Conservation (phyloP, 2,329 filamentous ascomycete species). For the Talaromyces sp. region DNA sequence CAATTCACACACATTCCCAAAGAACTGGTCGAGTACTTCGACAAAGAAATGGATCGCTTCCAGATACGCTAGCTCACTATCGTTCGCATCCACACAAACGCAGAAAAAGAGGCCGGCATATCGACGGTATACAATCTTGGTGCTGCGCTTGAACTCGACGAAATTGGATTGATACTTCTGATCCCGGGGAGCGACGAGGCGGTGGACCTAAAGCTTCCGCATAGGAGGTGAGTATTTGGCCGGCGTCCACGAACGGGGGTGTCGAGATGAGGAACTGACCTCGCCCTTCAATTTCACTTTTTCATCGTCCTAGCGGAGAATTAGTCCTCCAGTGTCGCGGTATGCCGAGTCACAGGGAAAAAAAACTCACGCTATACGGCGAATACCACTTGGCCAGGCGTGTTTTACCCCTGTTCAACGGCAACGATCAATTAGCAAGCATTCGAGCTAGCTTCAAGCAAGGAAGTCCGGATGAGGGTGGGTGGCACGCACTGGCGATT, state of each 20-base stretch:
- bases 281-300: conserved; percentile 99
- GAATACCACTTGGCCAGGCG: conserved; percentile 98
- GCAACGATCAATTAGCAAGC: conserved; percentile 17
- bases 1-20: conserved; percentile 97
- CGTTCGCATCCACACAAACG: conserved; percentile 97
- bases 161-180: conserved; percentile 99
- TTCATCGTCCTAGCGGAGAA: conserved; percentile 68
- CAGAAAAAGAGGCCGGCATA: conserved; percentile 99
- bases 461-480: background rate
- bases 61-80: conserved; percentile 94
- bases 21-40: conserved; percentile 96
- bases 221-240: background rate
- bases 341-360: background rate
- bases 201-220: conserved; percentile 65
- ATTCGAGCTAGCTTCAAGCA: conserved; percentile 9
- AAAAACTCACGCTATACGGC: conserved; percentile 68
- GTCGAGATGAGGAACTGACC: conserved; percentile 45
- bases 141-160: conserved; percentile 68
- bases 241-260: background rate
- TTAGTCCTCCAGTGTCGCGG: conserved; percentile 14
- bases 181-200: conserved; percentile 92
- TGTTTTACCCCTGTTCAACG: conserved; percentile 76
- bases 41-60: conserved; percentile 99
- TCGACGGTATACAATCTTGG: conserved; percentile 94
- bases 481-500: conserved; percentile 68